Base-by-base conservation (phyloP, 2,329 filamentous ascomycete genomes). In the Sarocladium strictum region DNA sequence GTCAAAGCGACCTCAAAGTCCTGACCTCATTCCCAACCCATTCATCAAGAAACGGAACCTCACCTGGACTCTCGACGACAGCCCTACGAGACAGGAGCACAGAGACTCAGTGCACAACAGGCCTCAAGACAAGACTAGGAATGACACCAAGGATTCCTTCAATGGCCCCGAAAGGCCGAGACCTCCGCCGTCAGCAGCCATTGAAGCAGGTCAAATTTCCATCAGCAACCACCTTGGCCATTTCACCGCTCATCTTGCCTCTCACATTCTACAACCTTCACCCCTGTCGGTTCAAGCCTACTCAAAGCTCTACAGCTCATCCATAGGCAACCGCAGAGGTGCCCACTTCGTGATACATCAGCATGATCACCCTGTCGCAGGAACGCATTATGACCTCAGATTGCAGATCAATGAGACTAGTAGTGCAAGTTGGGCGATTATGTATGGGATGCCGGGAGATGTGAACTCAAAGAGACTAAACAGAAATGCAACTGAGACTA, bases 301-400 rank as follows among this genome's bases (percentile, higher is more conserved):
- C 59, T 58, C 61, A 3, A 56, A 61, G 9, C 67, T 77, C 7
- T 78, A 76, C 54, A 58, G 61, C 3, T 51, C 54, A n/a, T 67
- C 67, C 47, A 61, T 60, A 1, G 67, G 65, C 17, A 68, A 55
- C 43, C 38, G 56, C 3, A 41, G 54, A 15, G 75, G 75, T 17
- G 70, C 74, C 9, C 82, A 85, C 64, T 89, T 89, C 62, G 80
- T 89, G 53, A 76, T 89, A 35, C 85, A 89, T 65, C 85, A 90
- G 63, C 85, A 90, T 64, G 85, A 88, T 62, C 86, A 89, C 63
- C 86, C 86, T 1, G 66, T 87, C 41, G 84, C 86, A 10, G 85
- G 86, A 23, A 76, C 77, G 1, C 83, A 86, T 64, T 87, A 89
- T 70, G 86, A 89, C 65, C 73, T 89, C 19, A 76, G 86, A 2